Conservation (phyloP, 768 basidiomycete species). For the Leccinum rimulosum region DNA sequence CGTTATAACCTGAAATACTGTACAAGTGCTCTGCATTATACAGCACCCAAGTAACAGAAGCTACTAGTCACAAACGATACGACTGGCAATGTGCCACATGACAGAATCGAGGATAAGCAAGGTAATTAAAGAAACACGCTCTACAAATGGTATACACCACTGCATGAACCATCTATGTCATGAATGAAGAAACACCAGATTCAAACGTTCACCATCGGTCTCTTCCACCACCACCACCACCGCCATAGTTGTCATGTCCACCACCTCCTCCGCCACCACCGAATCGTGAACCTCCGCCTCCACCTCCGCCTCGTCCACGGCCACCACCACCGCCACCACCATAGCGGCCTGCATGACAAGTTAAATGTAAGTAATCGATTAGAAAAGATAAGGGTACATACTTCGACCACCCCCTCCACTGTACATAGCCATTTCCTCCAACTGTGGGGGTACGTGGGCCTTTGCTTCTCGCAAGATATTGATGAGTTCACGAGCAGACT, state of each 20-base stretch:
- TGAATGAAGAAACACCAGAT: background rate
- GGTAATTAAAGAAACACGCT: constrained; percentile 1
- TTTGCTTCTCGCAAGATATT: constrained; percentile 86
- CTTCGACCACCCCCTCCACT: constrained; percentile 77
- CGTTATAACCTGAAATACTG: too few species aligned
- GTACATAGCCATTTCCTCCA: constrained; percentile 91
- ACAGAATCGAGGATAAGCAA: background rate
- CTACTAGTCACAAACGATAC: background rate
- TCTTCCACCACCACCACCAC: constrained; percentile 14
- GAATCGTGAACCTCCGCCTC: constrained; percentile 19
- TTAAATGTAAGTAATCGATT: background rate
- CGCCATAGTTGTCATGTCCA: constrained; percentile 21
- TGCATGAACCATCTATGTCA: constrained; percentile 20
- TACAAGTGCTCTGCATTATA: too few species aligned
- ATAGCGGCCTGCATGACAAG: constrained; percentile 54
- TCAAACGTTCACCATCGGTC: constrained; percentile 22
- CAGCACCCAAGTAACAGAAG: background rate
- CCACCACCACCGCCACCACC: constrained; percentile 31
- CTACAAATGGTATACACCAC: constrained; percentile 28
- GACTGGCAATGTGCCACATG: background rate
- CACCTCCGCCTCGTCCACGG: constrained; percentile 24
- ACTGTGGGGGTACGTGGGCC: constrained; percentile 78
- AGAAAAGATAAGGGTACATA: constrained; percentile 31
- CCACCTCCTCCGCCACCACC: constrained; percentile 27
- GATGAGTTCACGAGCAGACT: constrained; percentile 89